phyloP scores from a whole-genome alignment of 208 protist genomes.

The Trypanosoma boissoni region DNA sequence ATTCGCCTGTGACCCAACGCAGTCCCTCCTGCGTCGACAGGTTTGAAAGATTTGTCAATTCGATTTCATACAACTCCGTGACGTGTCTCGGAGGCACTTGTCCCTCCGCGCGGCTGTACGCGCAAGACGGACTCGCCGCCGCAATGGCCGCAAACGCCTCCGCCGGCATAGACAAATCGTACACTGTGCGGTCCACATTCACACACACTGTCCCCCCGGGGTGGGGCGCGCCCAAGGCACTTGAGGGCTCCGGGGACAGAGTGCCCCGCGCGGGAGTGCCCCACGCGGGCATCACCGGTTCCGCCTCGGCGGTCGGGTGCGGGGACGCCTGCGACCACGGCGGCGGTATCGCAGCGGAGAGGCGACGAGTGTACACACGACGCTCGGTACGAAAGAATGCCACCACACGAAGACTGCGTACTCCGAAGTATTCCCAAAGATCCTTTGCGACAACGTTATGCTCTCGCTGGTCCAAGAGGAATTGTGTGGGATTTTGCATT shows the following conservation, averaged over 20 bases:
- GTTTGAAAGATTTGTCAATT: conserved; percentile 44
- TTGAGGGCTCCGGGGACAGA: too few relatives aligned
- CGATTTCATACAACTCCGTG: conserved; percentile 57
- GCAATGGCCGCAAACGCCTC: neutral
- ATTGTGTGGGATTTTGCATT: conserved; percentile 45
- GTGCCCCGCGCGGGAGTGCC: conserved; percentile 8
- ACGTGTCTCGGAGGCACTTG: conserved; percentile 10
- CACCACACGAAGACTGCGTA: conserved; percentile 35
- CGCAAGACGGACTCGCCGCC: conserved; percentile 3
- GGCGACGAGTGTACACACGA: neutral
- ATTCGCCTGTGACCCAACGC: conserved; percentile 33
- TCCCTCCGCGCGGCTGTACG: neutral
- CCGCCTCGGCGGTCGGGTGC: conserved; percentile 9
- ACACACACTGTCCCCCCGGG: conserved; percentile 29
- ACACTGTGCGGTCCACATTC: conserved; percentile 53
- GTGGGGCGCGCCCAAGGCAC: too few relatives aligned
- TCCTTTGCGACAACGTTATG: conserved; percentile 42
- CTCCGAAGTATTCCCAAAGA: conserved; percentile 55
- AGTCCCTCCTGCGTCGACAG: conserved; percentile 33
- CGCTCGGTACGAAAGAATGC: conserved; percentile 60
- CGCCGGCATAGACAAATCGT: conserved; percentile 26
- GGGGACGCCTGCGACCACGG: neutral
- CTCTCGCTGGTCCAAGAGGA: conserved; percentile 38
- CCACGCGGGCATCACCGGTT: conserved; percentile 19
- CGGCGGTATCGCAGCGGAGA: neutral